phyloP scores from a whole-genome alignment of 192 early-diverging fungal genomes.

The Backusella tarrabulga region DNA sequence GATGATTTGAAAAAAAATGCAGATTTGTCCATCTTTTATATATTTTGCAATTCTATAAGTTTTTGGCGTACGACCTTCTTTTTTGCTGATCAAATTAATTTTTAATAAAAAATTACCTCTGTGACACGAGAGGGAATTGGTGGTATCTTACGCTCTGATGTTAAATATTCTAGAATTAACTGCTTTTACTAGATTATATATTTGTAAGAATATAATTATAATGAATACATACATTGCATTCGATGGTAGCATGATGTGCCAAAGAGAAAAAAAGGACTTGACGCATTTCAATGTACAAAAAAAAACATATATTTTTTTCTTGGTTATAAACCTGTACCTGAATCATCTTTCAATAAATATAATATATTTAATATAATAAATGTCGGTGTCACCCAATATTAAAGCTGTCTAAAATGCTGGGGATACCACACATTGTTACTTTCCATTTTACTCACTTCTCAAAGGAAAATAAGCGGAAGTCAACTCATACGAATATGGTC shows the following conservation, averaged over 20 bases:
- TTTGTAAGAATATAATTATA: not conserved
- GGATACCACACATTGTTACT: not conserved
- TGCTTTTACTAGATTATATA: not conserved
- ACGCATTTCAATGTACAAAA: not conserved
- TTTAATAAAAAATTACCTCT: not conserved
- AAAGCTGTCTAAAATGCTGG: not conserved
- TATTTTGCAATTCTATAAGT: not conserved
- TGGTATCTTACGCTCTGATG: not conserved
- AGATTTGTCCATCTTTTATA: not conserved
- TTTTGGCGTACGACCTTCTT: not conserved
- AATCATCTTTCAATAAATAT: not conserved
- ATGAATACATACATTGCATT: not conserved
- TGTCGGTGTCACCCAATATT: not conserved
- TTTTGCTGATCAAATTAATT: not conserved
- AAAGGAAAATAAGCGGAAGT: not conserved
- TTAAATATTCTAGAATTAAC: not conserved
- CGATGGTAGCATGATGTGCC: not conserved
- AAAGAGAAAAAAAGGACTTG: not conserved
- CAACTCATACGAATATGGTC: no score
- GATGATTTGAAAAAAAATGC: not conserved
- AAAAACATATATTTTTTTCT: not conserved
- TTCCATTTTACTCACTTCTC: not conserved
- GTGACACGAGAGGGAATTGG: not conserved
- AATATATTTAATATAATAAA: not conserved
- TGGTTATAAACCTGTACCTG: not conserved